Evolutionary conservation across 331 rosid genomes (phyloP), one percentile per base, ranked within the genome.

Genomic region (Malus hybrid): DNA sequence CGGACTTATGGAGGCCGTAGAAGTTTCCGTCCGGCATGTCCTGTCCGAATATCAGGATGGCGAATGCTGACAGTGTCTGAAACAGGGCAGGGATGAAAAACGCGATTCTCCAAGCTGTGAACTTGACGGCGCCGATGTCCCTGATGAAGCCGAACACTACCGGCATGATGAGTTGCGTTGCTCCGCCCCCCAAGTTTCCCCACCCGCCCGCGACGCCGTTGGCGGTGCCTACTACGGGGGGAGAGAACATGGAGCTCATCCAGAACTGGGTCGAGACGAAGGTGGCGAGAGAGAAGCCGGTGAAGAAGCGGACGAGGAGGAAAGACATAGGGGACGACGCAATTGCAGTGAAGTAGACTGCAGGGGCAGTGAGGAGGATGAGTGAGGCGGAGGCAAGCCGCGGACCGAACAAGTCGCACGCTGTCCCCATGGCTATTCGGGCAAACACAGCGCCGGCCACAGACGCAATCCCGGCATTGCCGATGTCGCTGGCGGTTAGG

Each of bases 171-270:
- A 94, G 93, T 48, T 94, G 99, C 3, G 97, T 86, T 0, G 97
- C 97, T 5, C 97, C 99, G 32, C 97, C 99, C 13, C 99, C 99
- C 1, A 94, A 81, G 85, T 94, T 94, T 0, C 99, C 97, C 99
- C 97, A 94, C 0, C 99, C 99, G 19, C 81, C 97, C 2, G 97
- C 72, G 15, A 94, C 55, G 0, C 96, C 97, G 46, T 94, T 94
- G 48, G 97, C 99, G 3, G 88, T 53, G 32, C 92, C 99, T 44
- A 94, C 99, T 0, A 94, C 90, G 1, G 83, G 86, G 8, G 93
- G 48, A 0, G 97, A 92, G 71, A 94, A 94, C 99, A 92, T 94
- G 6, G 99, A 94, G 82, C 97, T 94, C 99, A 94, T 94, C 99
- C 99, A 94, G 88, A 88, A 94, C 39, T 92, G 97, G 1, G 97